phyloP scores from a whole-genome alignment of 257 asterid species.

The Gentiana macrophylla region DNA sequence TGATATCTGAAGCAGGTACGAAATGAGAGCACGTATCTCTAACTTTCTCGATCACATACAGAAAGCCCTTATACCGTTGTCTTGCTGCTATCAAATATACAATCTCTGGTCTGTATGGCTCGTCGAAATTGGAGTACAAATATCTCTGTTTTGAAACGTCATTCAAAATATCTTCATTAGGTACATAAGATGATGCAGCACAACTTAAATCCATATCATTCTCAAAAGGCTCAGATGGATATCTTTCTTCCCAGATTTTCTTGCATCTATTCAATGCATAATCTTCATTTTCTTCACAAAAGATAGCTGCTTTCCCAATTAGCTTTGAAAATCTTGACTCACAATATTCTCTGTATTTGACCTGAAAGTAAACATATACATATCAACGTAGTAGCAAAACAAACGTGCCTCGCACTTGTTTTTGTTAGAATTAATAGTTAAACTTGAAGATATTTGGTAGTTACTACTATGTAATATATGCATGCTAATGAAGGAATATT shows the following conservation, averaged over 20 bases:
- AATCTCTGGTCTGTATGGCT: conserved; percentile 64
- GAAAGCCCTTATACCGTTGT: conserved; percentile 63
- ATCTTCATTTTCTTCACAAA: conserved; percentile 74
- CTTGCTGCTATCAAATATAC: conserved; percentile 75
- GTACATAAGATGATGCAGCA: conserved; percentile 4
- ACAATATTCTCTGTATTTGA: conserved; percentile 57
- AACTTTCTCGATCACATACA: conserved; percentile 49
- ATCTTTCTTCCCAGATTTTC: conserved; percentile 52
- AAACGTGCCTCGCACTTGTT: no score
- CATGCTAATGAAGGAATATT: no score
- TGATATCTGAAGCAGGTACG: conserved; percentile 80
- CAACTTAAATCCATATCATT: conserved; percentile 29
- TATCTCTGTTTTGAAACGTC: conserved; percentile 43
- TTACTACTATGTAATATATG: no score
- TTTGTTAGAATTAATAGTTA: no score
- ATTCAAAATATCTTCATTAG: conserved; percentile 37
- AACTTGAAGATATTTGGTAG: no score
- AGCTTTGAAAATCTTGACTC: conserved; percentile 66
- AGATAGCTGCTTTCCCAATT: conserved; percentile 60
- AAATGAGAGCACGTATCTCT: conserved; percentile 39
- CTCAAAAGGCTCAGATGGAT: conserved; percentile 69
- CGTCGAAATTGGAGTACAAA: conserved; percentile 33
- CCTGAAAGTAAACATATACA: conserved; percentile 24
- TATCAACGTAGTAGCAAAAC: not conserved
- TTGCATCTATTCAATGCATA: conserved; percentile 78